phyloP scores from a whole-genome alignment of 352 stramenopile genomes.

The Phytophthora pistaciae region DNA sequence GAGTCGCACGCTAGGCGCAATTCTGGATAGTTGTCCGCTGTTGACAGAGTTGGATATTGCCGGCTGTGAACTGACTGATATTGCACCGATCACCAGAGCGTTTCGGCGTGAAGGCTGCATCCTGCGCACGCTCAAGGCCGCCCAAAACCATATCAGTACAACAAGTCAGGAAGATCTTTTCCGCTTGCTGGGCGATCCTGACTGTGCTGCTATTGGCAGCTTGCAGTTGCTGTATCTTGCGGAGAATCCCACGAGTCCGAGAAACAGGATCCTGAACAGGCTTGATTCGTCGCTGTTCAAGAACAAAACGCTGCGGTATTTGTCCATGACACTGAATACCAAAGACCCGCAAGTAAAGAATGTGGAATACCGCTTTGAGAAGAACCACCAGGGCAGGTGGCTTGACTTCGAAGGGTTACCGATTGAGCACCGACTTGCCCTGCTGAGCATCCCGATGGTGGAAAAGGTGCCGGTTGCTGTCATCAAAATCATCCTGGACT shows the following conservation, averaged over 20 bases:
- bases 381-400: slow-evolving; percentile 18
- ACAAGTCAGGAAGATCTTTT: slow-evolving; percentile 40
- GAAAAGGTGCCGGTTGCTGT: slow-evolving; percentile 36
- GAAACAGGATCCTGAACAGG: slow-evolving; percentile 20
- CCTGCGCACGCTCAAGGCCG: slow-evolving; percentile 43
- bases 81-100: slow-evolving; percentile 36
- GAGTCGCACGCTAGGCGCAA: slow-evolving; percentile 18
- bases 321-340: slow-evolving; percentile 35
- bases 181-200: slow-evolving; percentile 25
- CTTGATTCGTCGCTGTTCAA: slow-evolving; percentile 20
- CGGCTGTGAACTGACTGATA: slow-evolving; percentile 44
- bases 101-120: slow-evolving; percentile 30
- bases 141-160: slow-evolving; percentile 45
- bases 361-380: slow-evolving; percentile 16
- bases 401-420: slow-evolving; percentile 34
- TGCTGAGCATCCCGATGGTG: slow-evolving; percentile 30
- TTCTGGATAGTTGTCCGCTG: slow-evolving; percentile 47
- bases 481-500: slow-evolving; percentile 44
- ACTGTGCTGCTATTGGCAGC: slow-evolving; percentile 17
- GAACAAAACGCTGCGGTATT: slow-evolving; percentile 35
- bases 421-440: slow-evolving; percentile 24
- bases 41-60: slow-evolving; percentile 49
- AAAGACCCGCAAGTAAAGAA: not conserved
- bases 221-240: slow-evolving; percentile 47
- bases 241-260: slow-evolving; percentile 40